Evolutionary conservation across 805 yeast genomes (phyloP).

Genomic region (Peterozyma toletana): DNA sequence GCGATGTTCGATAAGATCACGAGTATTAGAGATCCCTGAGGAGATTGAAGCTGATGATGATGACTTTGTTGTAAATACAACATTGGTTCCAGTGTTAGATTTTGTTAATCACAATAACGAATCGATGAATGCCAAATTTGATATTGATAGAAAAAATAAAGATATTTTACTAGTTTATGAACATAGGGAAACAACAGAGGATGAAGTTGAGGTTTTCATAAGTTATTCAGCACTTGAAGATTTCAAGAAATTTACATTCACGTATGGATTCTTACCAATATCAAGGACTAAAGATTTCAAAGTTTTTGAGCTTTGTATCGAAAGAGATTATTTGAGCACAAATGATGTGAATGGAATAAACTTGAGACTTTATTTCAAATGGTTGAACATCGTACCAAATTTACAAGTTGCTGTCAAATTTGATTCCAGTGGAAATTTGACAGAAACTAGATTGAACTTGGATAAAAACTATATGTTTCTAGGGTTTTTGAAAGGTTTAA

Average conservation of each 20-base stretch:
- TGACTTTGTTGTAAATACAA: conserved; percentile 40
- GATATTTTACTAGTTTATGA: conserved; percentile 35
- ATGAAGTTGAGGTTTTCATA: conserved; percentile 30
- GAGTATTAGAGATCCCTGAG: conserved; percentile 61
- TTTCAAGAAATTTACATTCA: conserved; percentile 26
- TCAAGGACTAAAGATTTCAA: conserved; percentile 11
- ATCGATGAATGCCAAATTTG: conserved; percentile 48
- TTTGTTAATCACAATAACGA: conserved; percentile 54
- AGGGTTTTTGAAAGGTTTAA: conserved; percentile 19
- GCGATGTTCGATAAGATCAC: conserved; percentile 40
- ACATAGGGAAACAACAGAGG: conserved; percentile 1
- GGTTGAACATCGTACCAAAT: conserved; percentile 30
- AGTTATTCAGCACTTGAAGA: conserved; percentile 38
- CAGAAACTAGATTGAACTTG: conserved; percentile 18
- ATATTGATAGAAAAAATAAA: conserved; percentile 36
- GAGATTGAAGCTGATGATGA: conserved; percentile 19
- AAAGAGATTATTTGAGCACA: conserved; percentile 13
- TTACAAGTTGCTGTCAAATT: conserved; percentile 27
- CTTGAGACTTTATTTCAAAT: conserved; percentile 22
- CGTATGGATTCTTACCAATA: conserved; percentile 41
- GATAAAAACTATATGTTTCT: conserved; percentile 25
- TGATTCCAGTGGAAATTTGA: conserved; percentile 11
- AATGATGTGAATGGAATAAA: conserved; percentile 10
- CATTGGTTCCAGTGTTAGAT: conserved; percentile 61
- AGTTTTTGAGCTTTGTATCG: conserved; percentile 27